These are phyloP conservation scores for Tricholoma furcatifolium DNA, from an alignment of 768 basidiomycete genomes.

Conservation along the genomic window DNA sequence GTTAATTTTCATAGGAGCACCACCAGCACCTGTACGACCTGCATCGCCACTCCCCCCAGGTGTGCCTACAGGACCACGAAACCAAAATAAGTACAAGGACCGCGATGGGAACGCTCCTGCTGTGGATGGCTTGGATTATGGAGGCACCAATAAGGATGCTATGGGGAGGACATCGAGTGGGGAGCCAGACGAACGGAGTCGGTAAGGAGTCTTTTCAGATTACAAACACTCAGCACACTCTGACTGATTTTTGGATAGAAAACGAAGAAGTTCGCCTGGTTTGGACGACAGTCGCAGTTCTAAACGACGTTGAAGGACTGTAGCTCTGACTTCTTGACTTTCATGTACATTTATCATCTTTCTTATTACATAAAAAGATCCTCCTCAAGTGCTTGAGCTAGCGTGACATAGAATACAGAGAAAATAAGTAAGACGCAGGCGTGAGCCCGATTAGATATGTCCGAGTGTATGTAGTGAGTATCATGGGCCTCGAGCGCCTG, in stretches of 20 bases:
- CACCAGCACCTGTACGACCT: conserved; percentile 64
- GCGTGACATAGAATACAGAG: conserved; percentile 13
- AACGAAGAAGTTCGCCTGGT: conserved; percentile 72
- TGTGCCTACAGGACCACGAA: conserved; percentile 85
- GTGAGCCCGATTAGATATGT: conserved; percentile 3
- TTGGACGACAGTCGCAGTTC: conserved; percentile 66
- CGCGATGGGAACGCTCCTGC: conserved; percentile 82
- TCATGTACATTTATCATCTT: conserved; percentile 9
- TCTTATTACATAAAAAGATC: neutral
- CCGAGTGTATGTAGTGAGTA: conserved; percentile 7
- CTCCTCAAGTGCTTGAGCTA: neutral
- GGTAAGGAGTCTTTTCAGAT: conserved; percentile 37
- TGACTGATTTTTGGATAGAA: conserved; percentile 37
- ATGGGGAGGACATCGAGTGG: conserved; percentile 58
- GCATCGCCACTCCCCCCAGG: conserved; percentile 85
- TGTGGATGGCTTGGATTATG: conserved; percentile 88
- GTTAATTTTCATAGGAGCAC: conserved; percentile 24
- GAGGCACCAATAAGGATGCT: conserved; percentile 49
- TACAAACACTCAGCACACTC: neutral
- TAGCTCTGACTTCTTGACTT: conserved; percentile 2
- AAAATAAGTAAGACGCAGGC: conserved; percentile 5
- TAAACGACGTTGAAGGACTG: conserved; percentile 58
- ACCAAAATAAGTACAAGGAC: conserved; percentile 90
- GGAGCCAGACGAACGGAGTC: conserved; percentile 67
- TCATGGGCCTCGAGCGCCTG: conserved; percentile 11